These are phyloP conservation scores for Trichophyton mentagrophytes DNA, from an alignment of 2,329 filamentous ascomycete genomes.

Conservation along the genomic window DNA sequence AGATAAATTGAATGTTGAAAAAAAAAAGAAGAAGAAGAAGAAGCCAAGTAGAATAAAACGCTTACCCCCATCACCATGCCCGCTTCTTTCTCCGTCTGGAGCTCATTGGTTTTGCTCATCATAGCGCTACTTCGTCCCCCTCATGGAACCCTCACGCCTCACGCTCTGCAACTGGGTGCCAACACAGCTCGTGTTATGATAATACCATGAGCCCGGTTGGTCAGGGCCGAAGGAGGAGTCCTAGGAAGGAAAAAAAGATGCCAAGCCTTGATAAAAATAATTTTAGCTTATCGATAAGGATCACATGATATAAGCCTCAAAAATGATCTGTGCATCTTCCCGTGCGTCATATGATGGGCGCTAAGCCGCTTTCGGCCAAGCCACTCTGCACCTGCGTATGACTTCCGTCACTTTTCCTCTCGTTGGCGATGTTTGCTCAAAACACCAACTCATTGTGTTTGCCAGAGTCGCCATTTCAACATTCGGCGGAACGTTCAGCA, in stretches of 20 bases:
- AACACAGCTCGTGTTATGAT: too few species aligned
- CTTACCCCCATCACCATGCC: constrained; percentile 43
- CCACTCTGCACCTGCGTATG: background rate
- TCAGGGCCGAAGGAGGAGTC: background rate
- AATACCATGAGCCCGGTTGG: background rate
- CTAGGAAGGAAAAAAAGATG: background rate
- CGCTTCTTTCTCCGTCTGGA: constrained; percentile 33
- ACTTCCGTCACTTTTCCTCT: background rate
- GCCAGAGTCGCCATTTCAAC: background rate
- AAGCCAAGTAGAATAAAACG: constrained; percentile 7
- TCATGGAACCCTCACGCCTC: background rate
- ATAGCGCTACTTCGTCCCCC: background rate
- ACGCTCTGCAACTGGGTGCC: too few species aligned
- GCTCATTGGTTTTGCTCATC: constrained; percentile 5
- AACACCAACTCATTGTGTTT: background rate
- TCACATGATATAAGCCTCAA: constrained; percentile 19
- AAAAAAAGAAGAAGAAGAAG: background rate
- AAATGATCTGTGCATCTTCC: constrained; percentile 27
- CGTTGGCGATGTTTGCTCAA: background rate
- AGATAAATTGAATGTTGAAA: background rate
- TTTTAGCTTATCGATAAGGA: constrained; percentile 1
- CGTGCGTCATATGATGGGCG: constrained; percentile 10
- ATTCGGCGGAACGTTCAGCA: background rate
- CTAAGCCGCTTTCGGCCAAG: constrained; percentile 2
- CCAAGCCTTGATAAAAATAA: background rate